Evolutionary conservation across 257 asterid genomes (phyloP).

Genomic region (Ocimum tenuiflorum): DNA sequence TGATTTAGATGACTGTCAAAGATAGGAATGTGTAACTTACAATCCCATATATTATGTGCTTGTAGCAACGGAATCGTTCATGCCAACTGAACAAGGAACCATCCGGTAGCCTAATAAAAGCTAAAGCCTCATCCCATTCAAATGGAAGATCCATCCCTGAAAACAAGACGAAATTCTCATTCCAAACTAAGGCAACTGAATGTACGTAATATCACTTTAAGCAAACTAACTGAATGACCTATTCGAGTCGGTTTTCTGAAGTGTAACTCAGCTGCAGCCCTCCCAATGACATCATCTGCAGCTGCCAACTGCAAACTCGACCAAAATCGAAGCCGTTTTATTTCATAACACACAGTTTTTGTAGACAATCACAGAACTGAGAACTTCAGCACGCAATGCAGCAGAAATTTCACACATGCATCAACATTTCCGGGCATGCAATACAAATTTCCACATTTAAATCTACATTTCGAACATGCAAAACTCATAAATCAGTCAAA

Average conservation of each 20-base stretch:
- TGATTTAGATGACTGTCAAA: not conserved
- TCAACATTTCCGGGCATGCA: not conserved
- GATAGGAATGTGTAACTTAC: constrained; percentile 40
- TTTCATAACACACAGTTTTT: not conserved
- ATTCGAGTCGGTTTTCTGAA: constrained; percentile 75
- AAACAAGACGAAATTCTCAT: constrained; percentile 10
- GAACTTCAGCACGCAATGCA: constrained; percentile 1
- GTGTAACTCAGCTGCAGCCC: constrained; percentile 73
- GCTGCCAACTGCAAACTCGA: constrained; percentile 69
- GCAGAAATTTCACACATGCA: not conserved
- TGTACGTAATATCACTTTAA: not conserved
- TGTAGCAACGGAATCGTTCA: constrained; percentile 73
- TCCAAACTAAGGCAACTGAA: not conserved
- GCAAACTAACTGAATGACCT: constrained; percentile 34
- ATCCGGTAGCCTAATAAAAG: constrained; percentile 79
- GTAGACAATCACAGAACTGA: not conserved
- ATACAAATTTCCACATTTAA: not conserved
- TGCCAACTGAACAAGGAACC: constrained; percentile 98
- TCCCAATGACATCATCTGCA: constrained; percentile 51
- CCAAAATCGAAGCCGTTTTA: not conserved
- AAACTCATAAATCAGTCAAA: not conserved
- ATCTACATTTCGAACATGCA: not conserved
- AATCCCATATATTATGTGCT: constrained; percentile 56
- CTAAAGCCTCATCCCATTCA: constrained; percentile 79
- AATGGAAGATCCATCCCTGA: constrained; percentile 87